Conservation (phyloP, 2,329 filamentous ascomycete species). For the Trichoderma pleuroti region DNA sequence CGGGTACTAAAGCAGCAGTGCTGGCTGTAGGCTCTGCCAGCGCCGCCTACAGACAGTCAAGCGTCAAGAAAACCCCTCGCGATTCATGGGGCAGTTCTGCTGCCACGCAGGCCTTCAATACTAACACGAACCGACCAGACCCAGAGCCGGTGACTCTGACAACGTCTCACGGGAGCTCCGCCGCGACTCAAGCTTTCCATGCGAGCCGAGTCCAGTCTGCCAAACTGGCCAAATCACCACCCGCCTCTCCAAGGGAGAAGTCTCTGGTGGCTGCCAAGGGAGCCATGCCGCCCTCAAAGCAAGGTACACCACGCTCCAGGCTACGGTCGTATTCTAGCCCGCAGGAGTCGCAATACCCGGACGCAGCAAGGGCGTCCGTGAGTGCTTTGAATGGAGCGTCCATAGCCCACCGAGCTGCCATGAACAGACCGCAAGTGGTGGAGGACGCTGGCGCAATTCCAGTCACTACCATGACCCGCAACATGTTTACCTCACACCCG, state of each 20-base stretch:
- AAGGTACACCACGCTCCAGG: slow-evolving; percentile 63
- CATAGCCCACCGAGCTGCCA: slow-evolving; percentile 56
- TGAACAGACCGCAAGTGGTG: slow-evolving; percentile 41
- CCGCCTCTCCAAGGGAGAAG: slow-evolving; percentile 52
- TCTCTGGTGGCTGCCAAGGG: slow-evolving; percentile 74
- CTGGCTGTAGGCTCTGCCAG: slow-evolving; percentile 50
- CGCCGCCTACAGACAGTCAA: slow-evolving; percentile 30
- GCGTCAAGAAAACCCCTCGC: slow-evolving; percentile 24
- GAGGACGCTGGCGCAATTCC: slow-evolving; percentile 65
- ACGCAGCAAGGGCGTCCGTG: slow-evolving; percentile 49
- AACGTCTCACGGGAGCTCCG: slow-evolving; percentile 25
- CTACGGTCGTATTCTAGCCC: slow-evolving; percentile 30
- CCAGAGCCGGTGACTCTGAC: slow-evolving; percentile 22
- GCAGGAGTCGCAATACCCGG: slow-evolving; percentile 16
- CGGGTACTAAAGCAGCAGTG: slow-evolving; percentile 71
- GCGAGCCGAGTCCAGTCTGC: slow-evolving; percentile 31
- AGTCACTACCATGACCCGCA: slow-evolving; percentile 63
- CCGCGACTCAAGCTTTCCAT: slow-evolving; percentile 39
- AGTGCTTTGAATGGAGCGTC: slow-evolving; percentile 74
- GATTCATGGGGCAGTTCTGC: slow-evolving; percentile 62
- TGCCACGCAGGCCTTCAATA: slow-evolving; percentile 60
- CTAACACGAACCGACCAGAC: slow-evolving; percentile 26
- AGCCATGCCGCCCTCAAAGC: slow-evolving; percentile 62
- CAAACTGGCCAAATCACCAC: slow-evolving; percentile 23
- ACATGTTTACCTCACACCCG: slow-evolving; percentile 75